phyloP scores from a whole-genome alignment of 2,329 filamentous ascomycete species.

The Basipetospora chlamydospora region DNA sequence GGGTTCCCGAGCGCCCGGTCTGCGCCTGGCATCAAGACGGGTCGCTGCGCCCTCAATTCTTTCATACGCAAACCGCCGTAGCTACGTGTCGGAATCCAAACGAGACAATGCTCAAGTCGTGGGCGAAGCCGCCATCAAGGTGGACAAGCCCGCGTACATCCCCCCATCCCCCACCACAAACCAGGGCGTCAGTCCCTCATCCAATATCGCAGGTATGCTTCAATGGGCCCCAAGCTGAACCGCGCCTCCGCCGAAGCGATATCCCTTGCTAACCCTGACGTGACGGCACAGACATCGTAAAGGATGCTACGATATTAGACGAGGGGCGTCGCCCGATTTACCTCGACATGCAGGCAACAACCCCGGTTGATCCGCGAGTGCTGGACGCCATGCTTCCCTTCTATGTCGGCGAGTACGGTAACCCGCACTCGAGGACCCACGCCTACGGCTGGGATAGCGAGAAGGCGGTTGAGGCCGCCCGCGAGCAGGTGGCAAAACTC shows the following conservation, averaged over 20 bases:
- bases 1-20: conserved; percentile 25
- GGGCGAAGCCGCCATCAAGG: conserved; percentile 68
- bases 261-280: conserved; percentile 13
- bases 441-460: conserved; percentile 99
- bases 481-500: conserved; percentile 67
- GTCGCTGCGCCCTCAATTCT: conserved; percentile 4
- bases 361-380: conserved; percentile 84
- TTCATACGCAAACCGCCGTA: background rate
- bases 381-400: conserved; percentile 94
- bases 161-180: background rate
- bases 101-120: conserved; percentile 67
- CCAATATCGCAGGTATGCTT: too few relatives aligned
- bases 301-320: conserved; percentile 85
- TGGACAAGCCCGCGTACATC: conserved; percentile 33
- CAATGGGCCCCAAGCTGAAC: too few relatives aligned
- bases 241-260: too few relatives aligned
- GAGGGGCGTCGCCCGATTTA: conserved; percentile 90
- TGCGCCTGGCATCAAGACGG: conserved; percentile 13
- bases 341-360: conserved; percentile 96
- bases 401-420: conserved; percentile 86
- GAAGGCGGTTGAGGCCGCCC: conserved; percentile 77
- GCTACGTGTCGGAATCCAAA: conserved; percentile 76
- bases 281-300: conserved; percentile 51
- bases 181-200: too few relatives aligned
- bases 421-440: conserved; percentile 93